Percentiles rank a stretch among this genome's conserved stretches.
These are phyloP conservation scores for Roridomyces roridus DNA, from an alignment of 768 basidiomycete genomes.

Conservation along the genomic window DNA sequence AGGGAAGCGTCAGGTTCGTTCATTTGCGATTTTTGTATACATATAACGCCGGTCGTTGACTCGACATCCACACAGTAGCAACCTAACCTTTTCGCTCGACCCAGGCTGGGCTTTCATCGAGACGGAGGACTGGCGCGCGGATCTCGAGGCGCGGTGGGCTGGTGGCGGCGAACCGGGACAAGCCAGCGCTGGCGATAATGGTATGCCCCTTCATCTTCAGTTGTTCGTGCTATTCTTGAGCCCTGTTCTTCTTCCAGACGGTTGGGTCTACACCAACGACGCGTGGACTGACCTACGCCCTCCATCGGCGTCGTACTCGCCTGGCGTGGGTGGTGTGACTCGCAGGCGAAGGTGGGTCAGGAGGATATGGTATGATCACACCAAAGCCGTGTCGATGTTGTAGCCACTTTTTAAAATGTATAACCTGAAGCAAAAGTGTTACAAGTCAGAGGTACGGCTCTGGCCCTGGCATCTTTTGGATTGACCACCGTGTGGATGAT, in stretches of 20 bases:
- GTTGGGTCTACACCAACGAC: conserved; percentile 86
- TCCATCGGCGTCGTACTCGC: conserved; percentile 38
- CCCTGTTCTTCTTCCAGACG: conserved; percentile 46
- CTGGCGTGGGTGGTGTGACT: conserved; percentile 58
- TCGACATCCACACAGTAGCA: conserved; percentile 59
- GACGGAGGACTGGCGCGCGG: conserved; percentile 80
- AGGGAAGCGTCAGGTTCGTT: conserved; percentile 69
- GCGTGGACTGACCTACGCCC: conserved; percentile 64
- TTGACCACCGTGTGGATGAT: too few species aligned
- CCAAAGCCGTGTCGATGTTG: conserved; percentile 9
- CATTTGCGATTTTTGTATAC: too few species aligned
- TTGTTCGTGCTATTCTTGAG: too few species aligned
- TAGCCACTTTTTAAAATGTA: too few species aligned
- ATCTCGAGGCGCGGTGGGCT: conserved; percentile 65
- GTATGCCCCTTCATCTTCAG: too few species aligned
- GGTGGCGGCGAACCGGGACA: conserved; percentile 30
- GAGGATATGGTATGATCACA: conserved; percentile 62
- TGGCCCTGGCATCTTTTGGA: too few species aligned
- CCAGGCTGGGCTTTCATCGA: conserved; percentile 77
- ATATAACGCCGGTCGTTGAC: too few species aligned
- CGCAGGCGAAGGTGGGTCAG: conserved; percentile 73
- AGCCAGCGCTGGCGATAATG: too few species aligned
- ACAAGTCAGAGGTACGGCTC: too few species aligned
- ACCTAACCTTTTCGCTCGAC: conserved; percentile 80
- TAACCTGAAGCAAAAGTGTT: too few species aligned